Evolutionary conservation across 164 flowering plant genomes (phyloP), one percentile per base, ranked within the genome.

Genomic region (Buxus sempervirens): DNA sequence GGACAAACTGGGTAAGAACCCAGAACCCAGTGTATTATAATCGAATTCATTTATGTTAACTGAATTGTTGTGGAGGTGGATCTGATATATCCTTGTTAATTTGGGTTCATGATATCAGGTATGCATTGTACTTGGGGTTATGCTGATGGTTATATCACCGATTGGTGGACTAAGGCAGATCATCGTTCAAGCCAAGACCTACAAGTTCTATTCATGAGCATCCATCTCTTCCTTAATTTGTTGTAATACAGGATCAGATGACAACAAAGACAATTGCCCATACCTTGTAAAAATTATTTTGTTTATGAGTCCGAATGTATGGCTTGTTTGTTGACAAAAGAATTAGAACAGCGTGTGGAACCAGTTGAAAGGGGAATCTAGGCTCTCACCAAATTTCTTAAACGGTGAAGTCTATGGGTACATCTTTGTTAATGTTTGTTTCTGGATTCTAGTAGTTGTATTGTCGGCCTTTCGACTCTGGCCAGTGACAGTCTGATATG

Each of bases 131-230:
- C 65, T 85, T 8, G 91, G 91, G 0, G 62, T 83, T 10, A 5
- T 71, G 6, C 53, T 87, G 70, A 85, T 78, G 84, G 60, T 82
- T 60, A 15, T 85, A 22, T 71, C 91, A 45, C 85, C 91, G 0
- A 83, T 85, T 58, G 91, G 88, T 41, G 91, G 82, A n/a, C 64
- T 87, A 13, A 80, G 86, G 75, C 38, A 45, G 19, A 82, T 87
- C 72, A 85, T 87, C 57, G 1, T 76, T 10, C 48, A 68, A 36
- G 84, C 88, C 59, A 79, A 80, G 72, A 41, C 24, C 62, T 83
- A 84, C 74, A 18, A 78, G 18, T 85, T 85, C 68, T 85, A 74
- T 79, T 65, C 73, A 14, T 84, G 71, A 32, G 7, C 7, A 72
- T 38, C 25, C 24, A n/a, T 56, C 24, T 15, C 25, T 7, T 21